A percentile compares a stretch with the other conserved stretches of the same genome.
phyloP scores from a whole-genome alignment of 2,329 filamentous ascomycete species.

The Ophiostoma perfectum region DNA sequence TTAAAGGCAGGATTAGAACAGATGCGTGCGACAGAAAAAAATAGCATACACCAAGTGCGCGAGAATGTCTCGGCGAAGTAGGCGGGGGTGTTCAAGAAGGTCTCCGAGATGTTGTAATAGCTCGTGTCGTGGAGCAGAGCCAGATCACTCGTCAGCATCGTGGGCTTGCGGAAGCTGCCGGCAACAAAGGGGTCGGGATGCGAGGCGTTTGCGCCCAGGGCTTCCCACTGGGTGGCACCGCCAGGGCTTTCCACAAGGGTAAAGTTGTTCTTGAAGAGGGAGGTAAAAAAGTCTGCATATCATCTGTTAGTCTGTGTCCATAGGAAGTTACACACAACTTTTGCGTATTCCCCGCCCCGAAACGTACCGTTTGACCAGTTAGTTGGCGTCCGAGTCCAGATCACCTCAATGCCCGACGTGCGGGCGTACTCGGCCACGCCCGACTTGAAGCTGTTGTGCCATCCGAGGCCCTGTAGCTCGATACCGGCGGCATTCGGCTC shows the following conservation, averaged over 20 bases:
- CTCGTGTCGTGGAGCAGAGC: slow-evolving; percentile 64
- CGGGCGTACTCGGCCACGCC: slow-evolving; percentile 69
- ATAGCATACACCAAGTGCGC: slow-evolving; percentile 60
- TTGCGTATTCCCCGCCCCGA: neutral
- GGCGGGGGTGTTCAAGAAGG: slow-evolving; percentile 63
- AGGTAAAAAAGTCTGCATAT: slow-evolving; percentile 57
- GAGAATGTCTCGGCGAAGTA: slow-evolving; percentile 64
- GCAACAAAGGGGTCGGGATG: slow-evolving; percentile 67
- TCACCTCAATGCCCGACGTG: slow-evolving; percentile 72
- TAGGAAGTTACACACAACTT: too few relatives aligned
- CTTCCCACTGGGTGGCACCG: slow-evolving; percentile 71
- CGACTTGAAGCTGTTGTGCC: slow-evolving; percentile 57
- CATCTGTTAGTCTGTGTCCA: neutral
- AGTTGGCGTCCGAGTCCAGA: slow-evolving; percentile 69
- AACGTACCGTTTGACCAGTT: slow-evolving; percentile 61
- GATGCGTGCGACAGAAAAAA: neutral
- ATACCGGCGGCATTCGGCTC: slow-evolving; percentile 63
- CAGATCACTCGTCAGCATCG: slow-evolving; percentile 71
- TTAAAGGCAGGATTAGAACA: neutral
- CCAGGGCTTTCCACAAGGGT: slow-evolving; percentile 69
- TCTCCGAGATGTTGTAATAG: slow-evolving; percentile 71
- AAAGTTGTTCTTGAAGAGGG: slow-evolving; percentile 75
- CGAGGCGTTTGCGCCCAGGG: slow-evolving; percentile 60
- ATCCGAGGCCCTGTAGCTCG: slow-evolving; percentile 66
- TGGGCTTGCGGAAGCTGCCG: slow-evolving; percentile 67